phyloP scores from a whole-genome alignment of 2,329 filamentous ascomycete genomes.

The Lanzia echinophila region DNA sequence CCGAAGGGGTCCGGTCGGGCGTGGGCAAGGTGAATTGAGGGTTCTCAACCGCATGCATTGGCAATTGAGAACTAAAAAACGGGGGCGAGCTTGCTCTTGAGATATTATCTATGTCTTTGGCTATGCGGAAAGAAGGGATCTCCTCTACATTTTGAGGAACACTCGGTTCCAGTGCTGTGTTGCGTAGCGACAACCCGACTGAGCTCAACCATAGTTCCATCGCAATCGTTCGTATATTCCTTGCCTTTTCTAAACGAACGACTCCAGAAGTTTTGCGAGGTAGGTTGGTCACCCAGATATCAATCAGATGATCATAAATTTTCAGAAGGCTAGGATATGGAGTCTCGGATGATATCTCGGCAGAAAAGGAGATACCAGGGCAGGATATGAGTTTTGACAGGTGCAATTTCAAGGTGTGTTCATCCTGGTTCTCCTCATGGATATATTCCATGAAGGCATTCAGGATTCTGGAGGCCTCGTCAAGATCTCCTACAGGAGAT shows the following conservation, averaged over 20 bases:
- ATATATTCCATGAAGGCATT: slow-evolving; percentile 20
- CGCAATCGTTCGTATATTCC: slow-evolving; percentile 24
- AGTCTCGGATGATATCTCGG: background rate
- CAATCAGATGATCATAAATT: slow-evolving; percentile 27
- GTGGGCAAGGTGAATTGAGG: slow-evolving; percentile 15
- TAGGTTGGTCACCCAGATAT: slow-evolving; percentile 26
- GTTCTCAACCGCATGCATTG: slow-evolving; percentile 7
- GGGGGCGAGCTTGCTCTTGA: slow-evolving; percentile 18
- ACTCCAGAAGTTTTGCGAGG: slow-evolving; percentile 20
- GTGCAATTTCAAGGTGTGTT: slow-evolving; percentile 13
- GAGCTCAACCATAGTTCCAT: slow-evolving; percentile 29
- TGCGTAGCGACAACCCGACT: slow-evolving; percentile 22
- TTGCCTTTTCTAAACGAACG: slow-evolving; percentile 26
- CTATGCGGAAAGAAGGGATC: background rate
- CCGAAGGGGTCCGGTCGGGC: slow-evolving; percentile 23
- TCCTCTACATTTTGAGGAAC: slow-evolving; percentile 1
- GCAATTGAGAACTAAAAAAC: slow-evolving; percentile 19
- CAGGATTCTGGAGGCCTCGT: slow-evolving; percentile 18
- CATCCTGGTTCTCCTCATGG: slow-evolving; percentile 10
- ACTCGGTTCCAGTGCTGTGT: slow-evolving; percentile 8
- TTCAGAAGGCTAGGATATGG: slow-evolving; percentile 16
- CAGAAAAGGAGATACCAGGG: slow-evolving; percentile 11
- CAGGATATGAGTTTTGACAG: slow-evolving; percentile 18
- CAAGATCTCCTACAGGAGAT: slow-evolving; percentile 21
- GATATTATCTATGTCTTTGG: slow-evolving; percentile 9